A percentile compares a stretch with the other conserved stretches of the same genome.
Evolutionary conservation across 176 grass and related monocot species (phyloP).

Genomic region (Carex parvula): DNA sequence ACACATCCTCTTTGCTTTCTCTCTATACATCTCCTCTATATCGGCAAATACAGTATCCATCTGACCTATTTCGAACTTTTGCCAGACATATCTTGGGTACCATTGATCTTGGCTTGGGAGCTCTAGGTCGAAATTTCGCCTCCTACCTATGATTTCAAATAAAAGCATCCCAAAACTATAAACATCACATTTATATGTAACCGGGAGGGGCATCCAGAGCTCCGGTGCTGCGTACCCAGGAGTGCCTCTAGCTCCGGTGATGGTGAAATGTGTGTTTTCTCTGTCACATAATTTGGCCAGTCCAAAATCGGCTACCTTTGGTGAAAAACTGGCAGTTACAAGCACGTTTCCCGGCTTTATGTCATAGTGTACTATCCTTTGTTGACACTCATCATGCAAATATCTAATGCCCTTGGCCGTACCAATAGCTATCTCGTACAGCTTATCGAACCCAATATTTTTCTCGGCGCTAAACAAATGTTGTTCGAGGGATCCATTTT

Average conservation of each 20-base stretch:
- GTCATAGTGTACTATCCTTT: constrained; percentile 65
- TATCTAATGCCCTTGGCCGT: constrained; percentile 53
- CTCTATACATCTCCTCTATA: constrained; percentile 30
- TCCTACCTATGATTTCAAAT: constrained; percentile 61
- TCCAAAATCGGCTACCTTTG: constrained; percentile 72
- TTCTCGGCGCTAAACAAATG: constrained; percentile 33
- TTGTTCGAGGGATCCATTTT: constrained; percentile 45
- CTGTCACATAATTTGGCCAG: constrained; percentile 53
- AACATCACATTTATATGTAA: constrained; percentile 65
- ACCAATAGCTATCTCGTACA: constrained; percentile 46
- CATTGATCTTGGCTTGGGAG: constrained; percentile 54
- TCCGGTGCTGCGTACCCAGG: constrained; percentile 67
- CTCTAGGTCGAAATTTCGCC: constrained; percentile 47
- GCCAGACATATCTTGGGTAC: constrained; percentile 58
- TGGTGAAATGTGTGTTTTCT: constrained; percentile 45
- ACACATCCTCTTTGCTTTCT: constrained; percentile 50
- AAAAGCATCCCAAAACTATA: constrained; percentile 72
- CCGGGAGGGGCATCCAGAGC: constrained; percentile 55
- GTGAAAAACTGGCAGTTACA: constrained; percentile 28
- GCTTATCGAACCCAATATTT: constrained; percentile 25
- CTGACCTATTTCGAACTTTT: constrained; percentile 38
- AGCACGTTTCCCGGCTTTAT: constrained; percentile 80
- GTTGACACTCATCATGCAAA: constrained; percentile 61
- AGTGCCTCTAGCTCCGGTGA: constrained; percentile 49
- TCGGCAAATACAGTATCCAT: constrained; percentile 17